Percentiles rank a stretch among this genome's conserved stretches.
Conservation (phyloP, 2,329 filamentous ascomycete species). For the Talaromyces funiculosus region DNA sequence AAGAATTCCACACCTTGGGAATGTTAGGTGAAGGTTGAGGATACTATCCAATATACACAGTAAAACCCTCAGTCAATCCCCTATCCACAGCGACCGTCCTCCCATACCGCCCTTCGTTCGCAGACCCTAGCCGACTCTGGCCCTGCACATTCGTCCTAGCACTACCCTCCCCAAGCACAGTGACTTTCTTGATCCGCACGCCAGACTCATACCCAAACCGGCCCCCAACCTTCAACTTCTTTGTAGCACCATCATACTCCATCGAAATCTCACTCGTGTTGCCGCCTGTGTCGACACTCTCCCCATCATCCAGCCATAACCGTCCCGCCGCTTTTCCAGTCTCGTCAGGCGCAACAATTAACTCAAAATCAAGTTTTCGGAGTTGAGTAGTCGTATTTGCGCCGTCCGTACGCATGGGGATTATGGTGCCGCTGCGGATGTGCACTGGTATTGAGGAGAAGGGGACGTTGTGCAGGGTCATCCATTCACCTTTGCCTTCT, state of each 20-base stretch:
- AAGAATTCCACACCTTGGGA: no score
- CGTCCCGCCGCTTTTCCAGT: conserved; percentile 3
- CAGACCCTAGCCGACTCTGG: background rate
- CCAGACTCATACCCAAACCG: conserved; percentile 23
- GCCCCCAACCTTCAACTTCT: conserved; percentile 31
- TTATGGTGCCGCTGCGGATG: conserved; percentile 55
- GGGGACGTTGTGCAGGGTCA: conserved; percentile 42
- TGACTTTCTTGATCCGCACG: conserved; percentile 29
- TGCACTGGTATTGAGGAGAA: conserved; percentile 57
- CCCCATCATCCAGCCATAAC: conserved; percentile 12
- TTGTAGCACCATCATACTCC: conserved; percentile 52
- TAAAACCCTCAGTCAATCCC: background rate
- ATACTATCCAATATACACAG: conserved; percentile 5
- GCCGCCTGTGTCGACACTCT: background rate
- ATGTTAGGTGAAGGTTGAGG: no score
- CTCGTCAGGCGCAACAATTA: conserved; percentile 59
- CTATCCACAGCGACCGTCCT: background rate
- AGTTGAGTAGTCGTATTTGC: conserved; percentile 58
- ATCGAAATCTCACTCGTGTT: conserved; percentile 52
- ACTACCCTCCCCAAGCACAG: conserved; percentile 23
- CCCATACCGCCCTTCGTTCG: background rate
- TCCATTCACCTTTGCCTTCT: conserved; percentile 33
- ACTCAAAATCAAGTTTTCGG: conserved; percentile 59
- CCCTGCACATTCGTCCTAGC: background rate
- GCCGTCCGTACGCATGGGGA: conserved; percentile 50